phyloP scores from a whole-genome alignment of 169 alveolate species.

The Plasmodium fragile region DNA sequence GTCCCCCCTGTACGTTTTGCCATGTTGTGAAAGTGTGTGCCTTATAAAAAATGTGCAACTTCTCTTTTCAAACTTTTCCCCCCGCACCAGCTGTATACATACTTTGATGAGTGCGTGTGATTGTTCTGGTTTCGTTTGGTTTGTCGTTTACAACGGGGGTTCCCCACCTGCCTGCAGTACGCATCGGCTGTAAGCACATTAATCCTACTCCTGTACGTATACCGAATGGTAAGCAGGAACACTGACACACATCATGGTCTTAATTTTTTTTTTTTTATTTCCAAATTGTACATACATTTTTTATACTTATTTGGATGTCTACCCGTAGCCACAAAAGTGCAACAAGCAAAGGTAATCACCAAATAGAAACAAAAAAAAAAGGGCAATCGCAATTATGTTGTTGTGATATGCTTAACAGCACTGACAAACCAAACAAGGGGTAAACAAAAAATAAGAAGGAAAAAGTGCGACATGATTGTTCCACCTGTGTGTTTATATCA shows the following conservation, averaged over 20 bases:
- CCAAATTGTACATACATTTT: conserved; percentile 1
- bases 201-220: neutral
- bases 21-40: neutral
- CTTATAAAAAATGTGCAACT: neutral
- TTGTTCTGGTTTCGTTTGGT: neutral
- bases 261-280: neutral
- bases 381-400: neutral
- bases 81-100: neutral
- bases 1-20: neutral
- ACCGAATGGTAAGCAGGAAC: neutral
- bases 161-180: neutral
- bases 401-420: neutral
- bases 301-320: neutral
- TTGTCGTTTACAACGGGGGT: neutral
- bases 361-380: neutral
- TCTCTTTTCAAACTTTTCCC: neutral
- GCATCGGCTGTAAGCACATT: neutral
- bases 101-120: neutral
- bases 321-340: neutral
- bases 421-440: neutral
- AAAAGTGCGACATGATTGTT: neutral
- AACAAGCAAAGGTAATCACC: neutral
- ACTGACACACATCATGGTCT: neutral
- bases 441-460: neutral
- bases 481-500: neutral